A percentile compares a stretch with the other conserved stretches of the same genome.
Conservation (phyloP, 1,284 basidiomycete genomes). For the Trichosporon coremiiforme region DNA sequence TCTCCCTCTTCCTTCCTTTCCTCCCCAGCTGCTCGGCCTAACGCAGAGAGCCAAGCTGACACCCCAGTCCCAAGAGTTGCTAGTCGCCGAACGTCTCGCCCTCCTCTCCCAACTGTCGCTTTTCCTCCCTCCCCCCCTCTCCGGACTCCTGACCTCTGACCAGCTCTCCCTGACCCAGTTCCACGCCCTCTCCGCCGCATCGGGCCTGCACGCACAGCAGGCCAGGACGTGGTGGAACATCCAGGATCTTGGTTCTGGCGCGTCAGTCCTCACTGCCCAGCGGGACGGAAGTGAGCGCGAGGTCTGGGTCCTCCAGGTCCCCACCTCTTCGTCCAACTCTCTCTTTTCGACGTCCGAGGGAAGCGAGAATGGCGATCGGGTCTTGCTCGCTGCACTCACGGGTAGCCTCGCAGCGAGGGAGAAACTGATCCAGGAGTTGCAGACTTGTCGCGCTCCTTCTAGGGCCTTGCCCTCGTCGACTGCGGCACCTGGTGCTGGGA, state of each 20-base stretch:
- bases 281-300: constrained; percentile 36
- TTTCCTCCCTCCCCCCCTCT: constrained; percentile 50
- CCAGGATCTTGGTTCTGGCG: constrained; percentile 47
- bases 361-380: constrained; percentile 19
- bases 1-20: no score
- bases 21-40: no score
- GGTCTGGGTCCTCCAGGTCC: constrained; percentile 47
- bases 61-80: constrained; percentile 44
- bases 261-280: constrained; percentile 36
- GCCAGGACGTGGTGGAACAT: constrained; percentile 42
- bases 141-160: constrained; percentile 33
- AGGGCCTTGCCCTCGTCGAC: not conserved
- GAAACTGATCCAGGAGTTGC: constrained; percentile 37
- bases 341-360: not conserved
- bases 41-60: no score
- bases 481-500: no score
- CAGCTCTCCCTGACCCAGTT: constrained; percentile 32
- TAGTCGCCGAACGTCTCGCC: constrained; percentile 42
- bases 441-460: constrained; percentile 28
- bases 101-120: constrained; percentile 44
- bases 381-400: constrained; percentile 38
- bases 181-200: not conserved
- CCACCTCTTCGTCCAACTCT: not conserved
- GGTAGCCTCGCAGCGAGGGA: constrained; percentile 45
- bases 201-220: not conserved